Evolutionary conservation across 1,284 basidiomycete species (phyloP).

Genomic region (Puccinia triticina): DNA sequence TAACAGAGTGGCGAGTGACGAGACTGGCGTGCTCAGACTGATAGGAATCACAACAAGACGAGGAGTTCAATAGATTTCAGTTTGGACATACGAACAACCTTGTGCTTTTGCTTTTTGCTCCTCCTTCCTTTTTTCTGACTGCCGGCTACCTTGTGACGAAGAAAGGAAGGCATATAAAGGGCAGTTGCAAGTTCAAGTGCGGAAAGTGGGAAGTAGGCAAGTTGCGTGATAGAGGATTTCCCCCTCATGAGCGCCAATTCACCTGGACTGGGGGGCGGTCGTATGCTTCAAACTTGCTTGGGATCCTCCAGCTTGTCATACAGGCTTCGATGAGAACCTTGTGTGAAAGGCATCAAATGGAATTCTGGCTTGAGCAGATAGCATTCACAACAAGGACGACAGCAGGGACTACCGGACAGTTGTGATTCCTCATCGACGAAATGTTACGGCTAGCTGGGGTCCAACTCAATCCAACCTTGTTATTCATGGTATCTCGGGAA

Average conservation of each 20-base stretch:
- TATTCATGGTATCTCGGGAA: constrained; percentile 9
- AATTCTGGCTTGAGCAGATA: constrained; percentile 8
- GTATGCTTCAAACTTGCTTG: constrained; percentile 4
- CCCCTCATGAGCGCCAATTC: constrained; percentile 6
- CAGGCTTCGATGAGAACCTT: background rate
- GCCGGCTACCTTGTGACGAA: constrained; percentile 1
- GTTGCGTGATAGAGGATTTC: constrained; percentile 18
- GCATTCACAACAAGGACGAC: constrained; percentile 2
- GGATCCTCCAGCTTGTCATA: background rate
- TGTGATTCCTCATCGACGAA: constrained; percentile 9
- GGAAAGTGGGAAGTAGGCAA: constrained; percentile 8
- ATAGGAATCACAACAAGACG: constrained; percentile 11
- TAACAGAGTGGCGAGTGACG: background rate
- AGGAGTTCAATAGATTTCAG: background rate
- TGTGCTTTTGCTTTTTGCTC: background rate
- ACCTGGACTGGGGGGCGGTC: background rate
- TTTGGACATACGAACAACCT: constrained; percentile 19
- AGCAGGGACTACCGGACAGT: constrained; percentile 13
- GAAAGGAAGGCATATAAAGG: constrained; percentile 13
- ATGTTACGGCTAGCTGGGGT: constrained; percentile 16
- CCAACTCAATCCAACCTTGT: background rate
- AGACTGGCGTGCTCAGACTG: background rate
- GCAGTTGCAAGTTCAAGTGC: background rate
- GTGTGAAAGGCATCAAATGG: constrained; percentile 7
- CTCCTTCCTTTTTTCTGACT: background rate